phyloP scores from a whole-genome alignment of 352 stramenopile genomes.

The Globisporangium yorkense region DNA sequence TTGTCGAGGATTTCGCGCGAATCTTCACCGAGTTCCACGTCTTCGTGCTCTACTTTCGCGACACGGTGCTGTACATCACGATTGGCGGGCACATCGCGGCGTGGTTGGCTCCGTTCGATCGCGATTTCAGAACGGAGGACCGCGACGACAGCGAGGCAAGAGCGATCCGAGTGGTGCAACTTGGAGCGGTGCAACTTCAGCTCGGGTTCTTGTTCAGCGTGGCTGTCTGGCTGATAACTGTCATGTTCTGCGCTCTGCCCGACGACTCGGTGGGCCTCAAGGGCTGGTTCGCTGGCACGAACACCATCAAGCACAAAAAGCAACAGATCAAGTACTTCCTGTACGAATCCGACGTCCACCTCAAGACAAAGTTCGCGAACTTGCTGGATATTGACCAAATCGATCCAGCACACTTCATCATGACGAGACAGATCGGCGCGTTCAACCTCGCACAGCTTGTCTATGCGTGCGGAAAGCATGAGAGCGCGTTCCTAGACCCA shows the following conservation, averaged over 20 bases:
- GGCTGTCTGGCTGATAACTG: slow-evolving; percentile 21
- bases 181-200: slow-evolving; percentile 22
- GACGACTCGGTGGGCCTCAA: slow-evolving; percentile 13
- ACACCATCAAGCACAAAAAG: slow-evolving; percentile 4
- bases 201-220: slow-evolving; percentile 26
- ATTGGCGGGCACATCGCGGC: slow-evolving; percentile 24
- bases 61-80: slow-evolving; percentile 24
- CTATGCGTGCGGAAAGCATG: slow-evolving; percentile 31
- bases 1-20: slow-evolving; percentile 32
- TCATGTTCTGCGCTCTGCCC: slow-evolving; percentile 30
- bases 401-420: slow-evolving; percentile 29
- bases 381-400: slow-evolving; percentile 19
- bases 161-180: slow-evolving; percentile 12
- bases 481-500: slow-evolving; percentile 14
- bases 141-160: slow-evolving; percentile 1
- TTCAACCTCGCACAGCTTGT: slow-evolving; percentile 45
- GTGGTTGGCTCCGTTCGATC: slow-evolving; percentile 25
- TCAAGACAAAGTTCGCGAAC: slow-evolving; percentile 24
- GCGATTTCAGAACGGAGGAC: slow-evolving; percentile 14
- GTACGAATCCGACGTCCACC: slow-evolving; percentile 28
- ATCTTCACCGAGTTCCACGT: slow-evolving; percentile 38
- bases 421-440: slow-evolving; percentile 31
- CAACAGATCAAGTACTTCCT: slow-evolving; percentile 33
- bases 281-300: slow-evolving; percentile 16
- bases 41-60: slow-evolving; percentile 33